These are phyloP conservation scores for Parasarocladium wereldwijsianum DNA, from an alignment of 2,329 filamentous ascomycete genomes.

Conservation along the genomic window DNA sequence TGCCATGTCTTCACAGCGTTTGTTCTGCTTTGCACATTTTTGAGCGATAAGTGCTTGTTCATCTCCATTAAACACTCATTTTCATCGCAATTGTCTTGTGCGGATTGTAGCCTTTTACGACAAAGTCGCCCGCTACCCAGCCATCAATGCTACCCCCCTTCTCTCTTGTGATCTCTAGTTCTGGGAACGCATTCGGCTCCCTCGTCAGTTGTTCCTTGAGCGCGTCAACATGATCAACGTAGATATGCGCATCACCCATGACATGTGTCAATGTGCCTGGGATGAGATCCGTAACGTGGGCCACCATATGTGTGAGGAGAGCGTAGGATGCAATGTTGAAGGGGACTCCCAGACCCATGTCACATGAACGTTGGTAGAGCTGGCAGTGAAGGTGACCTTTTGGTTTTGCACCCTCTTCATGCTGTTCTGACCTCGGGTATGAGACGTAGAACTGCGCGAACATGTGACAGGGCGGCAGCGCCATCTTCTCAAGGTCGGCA, in stretches of 20 bases:
- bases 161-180: conserved; percentile 55
- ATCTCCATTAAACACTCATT: conserved; percentile 78
- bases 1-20: too few species aligned
- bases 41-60: too few species aligned
- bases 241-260: conserved; percentile 98
- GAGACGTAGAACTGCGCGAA: conserved; percentile 93
- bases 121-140: conserved; percentile 80
- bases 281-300: conserved; percentile 68
- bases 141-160: conserved; percentile 69
- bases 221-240: conserved; percentile 82
- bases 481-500: conserved; percentile 72
- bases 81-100: conserved; percentile 94
- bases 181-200: conserved; percentile 70
- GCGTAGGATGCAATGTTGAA: conserved; percentile 98
- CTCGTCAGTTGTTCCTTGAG: conserved; percentile 66
- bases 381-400: conserved; percentile 71
- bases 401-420: conserved; percentile 26
- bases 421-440: conserved; percentile 34
- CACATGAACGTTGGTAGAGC: conserved; percentile 85
- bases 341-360: conserved; percentile 93
- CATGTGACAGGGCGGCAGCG: conserved; percentile 89
- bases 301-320: conserved; percentile 87
- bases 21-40: too few species aligned
- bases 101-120: conserved; percentile 75
- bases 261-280: conserved; percentile 85